Percentiles rank a stretch among this genome's conserved stretches.
These are phyloP conservation scores for Leishmania turanica DNA, from an alignment of 208 protist species.

Conservation along the genomic window DNA sequence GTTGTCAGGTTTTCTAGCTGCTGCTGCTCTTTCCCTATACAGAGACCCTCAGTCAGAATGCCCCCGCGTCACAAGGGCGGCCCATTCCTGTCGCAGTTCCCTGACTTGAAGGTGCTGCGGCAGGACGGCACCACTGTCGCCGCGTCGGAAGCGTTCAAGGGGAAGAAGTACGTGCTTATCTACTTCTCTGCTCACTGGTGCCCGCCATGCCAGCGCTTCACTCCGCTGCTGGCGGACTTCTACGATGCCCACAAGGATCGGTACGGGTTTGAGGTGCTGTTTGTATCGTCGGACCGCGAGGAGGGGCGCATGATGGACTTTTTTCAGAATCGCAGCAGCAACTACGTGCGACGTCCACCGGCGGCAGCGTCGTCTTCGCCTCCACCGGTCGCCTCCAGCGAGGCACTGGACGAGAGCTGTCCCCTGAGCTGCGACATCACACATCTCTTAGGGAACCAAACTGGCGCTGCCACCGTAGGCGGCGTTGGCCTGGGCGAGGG, in stretches of 20 bases:
- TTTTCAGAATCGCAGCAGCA: conserved; percentile 50
- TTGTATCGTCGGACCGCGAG: conserved; percentile 62
- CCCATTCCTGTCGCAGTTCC: conserved; percentile 31
- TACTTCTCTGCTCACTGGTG: conserved; percentile 90
- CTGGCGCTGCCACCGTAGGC: not conserved
- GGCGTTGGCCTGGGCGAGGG: not conserved
- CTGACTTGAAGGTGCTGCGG: conserved; percentile 34
- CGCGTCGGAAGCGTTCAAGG: conserved; percentile 33
- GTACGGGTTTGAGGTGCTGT: conserved; percentile 69
- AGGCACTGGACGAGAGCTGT: conserved; percentile 1
- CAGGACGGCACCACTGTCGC: conserved; percentile 40
- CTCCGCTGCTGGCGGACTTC: conserved; percentile 66
- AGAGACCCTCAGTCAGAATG: not conserved
- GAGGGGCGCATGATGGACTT: conserved; percentile 69
- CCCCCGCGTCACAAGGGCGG: conserved; percentile 13
- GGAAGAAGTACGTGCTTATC: conserved; percentile 57
- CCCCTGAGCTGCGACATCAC: conserved; percentile 1
- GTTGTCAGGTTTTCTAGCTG: not conserved
- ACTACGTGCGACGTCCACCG: conserved; percentile 33
- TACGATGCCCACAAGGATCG: conserved; percentile 44
- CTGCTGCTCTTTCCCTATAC: not conserved
- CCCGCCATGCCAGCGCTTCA: conserved; percentile 81
- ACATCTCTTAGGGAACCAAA: not conserved
- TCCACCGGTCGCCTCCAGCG: not conserved
- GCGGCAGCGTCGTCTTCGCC: not conserved